Base-by-base conservation (phyloP, 1,284 basidiomycete genomes). In the Trichosporon faecale region DNA sequence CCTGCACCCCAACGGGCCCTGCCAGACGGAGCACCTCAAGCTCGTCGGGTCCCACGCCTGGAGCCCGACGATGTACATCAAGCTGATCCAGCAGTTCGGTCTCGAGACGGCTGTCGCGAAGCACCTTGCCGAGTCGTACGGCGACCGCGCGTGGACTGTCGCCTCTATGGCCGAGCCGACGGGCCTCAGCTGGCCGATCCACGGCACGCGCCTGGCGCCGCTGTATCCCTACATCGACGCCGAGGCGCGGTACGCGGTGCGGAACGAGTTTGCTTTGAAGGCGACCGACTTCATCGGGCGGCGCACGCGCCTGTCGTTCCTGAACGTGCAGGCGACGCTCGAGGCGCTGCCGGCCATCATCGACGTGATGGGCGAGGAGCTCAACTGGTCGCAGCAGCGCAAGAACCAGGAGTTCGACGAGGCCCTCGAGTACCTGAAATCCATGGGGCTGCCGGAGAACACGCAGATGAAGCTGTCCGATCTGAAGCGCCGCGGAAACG, bases 51-150 rank as follows among this genome's bases (percentile, higher is more conserved):
- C 91, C 75, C 93, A 98, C 78, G 93, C 91, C 9, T 99, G 96
- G 96, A 91, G 88, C 80, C 88, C 91, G 78, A 95, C 94, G 78
- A 96, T 98, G 94, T 98, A 97, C 83, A 96, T 98, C 84, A 92
- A 93, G 74, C 86, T 99, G 70, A 91, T 96, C 77, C 96, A 99
- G 85, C 88, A 91, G 76, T 94, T 91, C 82, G 94, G 95, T 69
- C 84, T 97, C 33, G 92, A 95, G 76, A 92, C 92, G 2, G 94
- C 96, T 33, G 93, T 98, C 18, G 96, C 96, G 12, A 91, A 91
- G 79, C 94, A 98, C 80, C 87, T 99, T 3, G 90, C 95, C n/a
- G 89, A 92, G 70, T 79, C 79, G 52, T 98, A 98, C 80, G 96
- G 96, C 65, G 95, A 98, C 84, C 91, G 95, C 67, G 95, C 96